Conservation (phyloP, 2,329 filamentous ascomycete genomes). For the Fusarium sp. region DNA sequence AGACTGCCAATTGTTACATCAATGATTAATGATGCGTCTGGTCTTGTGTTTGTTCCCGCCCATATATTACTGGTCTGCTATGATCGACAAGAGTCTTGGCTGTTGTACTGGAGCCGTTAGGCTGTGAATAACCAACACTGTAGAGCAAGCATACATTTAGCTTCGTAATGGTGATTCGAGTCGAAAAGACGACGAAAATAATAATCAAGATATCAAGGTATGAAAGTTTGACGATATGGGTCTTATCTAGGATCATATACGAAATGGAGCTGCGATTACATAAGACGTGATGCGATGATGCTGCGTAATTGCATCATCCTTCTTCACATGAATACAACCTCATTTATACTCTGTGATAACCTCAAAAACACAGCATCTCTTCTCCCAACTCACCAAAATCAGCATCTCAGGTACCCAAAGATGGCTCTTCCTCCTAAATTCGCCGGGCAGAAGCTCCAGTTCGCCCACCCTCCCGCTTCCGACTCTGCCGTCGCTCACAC, state of each 20-base stretch:
- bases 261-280: slow-evolving; percentile 17
- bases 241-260: background rate
- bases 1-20: background rate
- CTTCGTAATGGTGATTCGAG: background rate
- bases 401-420: background rate
- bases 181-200: background rate
- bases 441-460: slow-evolving; percentile 74
- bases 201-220: background rate
- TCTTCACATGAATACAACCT: slow-evolving; percentile 11
- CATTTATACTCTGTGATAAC: background rate
- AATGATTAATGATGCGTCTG: slow-evolving; percentile 3
- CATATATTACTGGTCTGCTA: background rate
- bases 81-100: slow-evolving; percentile 5
- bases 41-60: background rate
- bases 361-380: background rate
- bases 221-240: background rate
- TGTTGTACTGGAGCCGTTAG: background rate
- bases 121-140: background rate
- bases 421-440: slow-evolving; percentile 85
- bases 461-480: slow-evolving; percentile 52
- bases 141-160: too few species aligned
- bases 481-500: slow-evolving; percentile 54
- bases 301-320: slow-evolving; percentile 25
- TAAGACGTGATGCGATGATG: slow-evolving; percentile 22
- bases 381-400: background rate